These are phyloP conservation scores for Ganoderma multipileum DNA, from an alignment of 1,284 basidiomycete genomes.

Conservation along the genomic window DNA sequence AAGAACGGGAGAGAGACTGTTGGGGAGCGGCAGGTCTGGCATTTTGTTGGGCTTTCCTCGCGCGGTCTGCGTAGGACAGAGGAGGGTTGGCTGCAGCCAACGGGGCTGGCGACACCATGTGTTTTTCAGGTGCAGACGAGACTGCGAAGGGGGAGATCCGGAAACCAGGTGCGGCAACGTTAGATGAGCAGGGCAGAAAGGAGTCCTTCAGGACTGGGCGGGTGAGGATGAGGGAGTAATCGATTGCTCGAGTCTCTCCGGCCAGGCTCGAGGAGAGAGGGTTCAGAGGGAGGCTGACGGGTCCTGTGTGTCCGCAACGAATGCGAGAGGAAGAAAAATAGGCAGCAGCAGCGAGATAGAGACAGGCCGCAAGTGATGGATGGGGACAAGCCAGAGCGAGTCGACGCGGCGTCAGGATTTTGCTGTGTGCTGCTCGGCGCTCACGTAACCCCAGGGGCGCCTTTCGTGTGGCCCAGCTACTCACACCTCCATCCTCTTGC, in stretches of 20 bases:
- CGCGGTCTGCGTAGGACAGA: conserved; percentile 67
- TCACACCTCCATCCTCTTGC: conserved; percentile 1
- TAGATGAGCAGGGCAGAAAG: conserved; percentile 11
- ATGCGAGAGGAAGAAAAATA: conserved; percentile 30
- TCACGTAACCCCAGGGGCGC: conserved; percentile 29
- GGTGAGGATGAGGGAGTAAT: conserved; percentile 17
- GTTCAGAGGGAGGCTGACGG: not conserved
- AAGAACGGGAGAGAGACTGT: conserved; percentile 27
- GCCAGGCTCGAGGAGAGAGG: not conserved
- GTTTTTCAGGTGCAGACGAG: conserved; percentile 18
- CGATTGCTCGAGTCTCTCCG: conserved; percentile 20
- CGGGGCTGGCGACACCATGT: conserved; percentile 48
- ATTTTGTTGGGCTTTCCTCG: conserved; percentile 49
- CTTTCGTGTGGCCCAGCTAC: not conserved
- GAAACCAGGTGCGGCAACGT: not conserved
- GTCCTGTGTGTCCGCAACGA: conserved; percentile 22
- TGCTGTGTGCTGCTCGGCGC: conserved; percentile 22
- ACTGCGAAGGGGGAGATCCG: conserved; percentile 1
- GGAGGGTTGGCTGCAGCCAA: conserved; percentile 42
- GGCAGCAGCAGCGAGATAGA: conserved; percentile 18
- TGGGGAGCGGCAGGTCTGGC: conserved; percentile 24
- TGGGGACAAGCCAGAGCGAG: conserved; percentile 27
- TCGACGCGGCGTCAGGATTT: conserved; percentile 25
- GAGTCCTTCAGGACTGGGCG: conserved; percentile 9
- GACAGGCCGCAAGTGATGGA: conserved; percentile 27